Conservation (phyloP, 2,329 filamentous ascomycete species). For the Seiridium unicorne region DNA sequence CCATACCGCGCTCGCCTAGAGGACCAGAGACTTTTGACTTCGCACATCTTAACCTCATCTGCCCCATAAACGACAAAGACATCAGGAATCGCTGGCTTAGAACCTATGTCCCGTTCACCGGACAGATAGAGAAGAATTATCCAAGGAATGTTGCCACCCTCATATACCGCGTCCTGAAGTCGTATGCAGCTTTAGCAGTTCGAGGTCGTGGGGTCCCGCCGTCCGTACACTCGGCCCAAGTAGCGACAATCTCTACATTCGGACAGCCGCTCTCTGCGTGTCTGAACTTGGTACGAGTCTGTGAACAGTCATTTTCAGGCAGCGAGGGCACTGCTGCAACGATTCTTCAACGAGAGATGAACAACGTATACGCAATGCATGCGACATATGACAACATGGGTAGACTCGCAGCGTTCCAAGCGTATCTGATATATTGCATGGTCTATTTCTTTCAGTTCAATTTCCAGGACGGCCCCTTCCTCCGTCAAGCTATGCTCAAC, state of each 20-base stretch:
- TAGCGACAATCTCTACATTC: constrained; percentile 14
- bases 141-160: constrained; percentile 33
- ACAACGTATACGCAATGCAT: constrained; percentile 29
- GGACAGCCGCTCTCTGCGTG: constrained; percentile 37
- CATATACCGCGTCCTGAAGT: constrained; percentile 40
- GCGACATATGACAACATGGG: constrained; percentile 23
- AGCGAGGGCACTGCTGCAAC: constrained; percentile 28
- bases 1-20: background rate
- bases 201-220: constrained; percentile 37
- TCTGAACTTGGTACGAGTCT: constrained; percentile 38
- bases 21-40: constrained; percentile 28
- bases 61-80: constrained; percentile 43
- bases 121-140: constrained; percentile 41
- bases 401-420: constrained; percentile 46
- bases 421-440: constrained; percentile 52
- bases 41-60: constrained; percentile 33
- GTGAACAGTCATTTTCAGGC: constrained; percentile 31
- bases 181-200: constrained; percentile 36
- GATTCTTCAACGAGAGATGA: constrained; percentile 42
- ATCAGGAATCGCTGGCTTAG: constrained; percentile 50
- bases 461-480: constrained; percentile 15
- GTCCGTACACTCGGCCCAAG: constrained; percentile 42
- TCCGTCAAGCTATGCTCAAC: constrained; percentile 36
- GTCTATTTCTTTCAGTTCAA: constrained; percentile 37
- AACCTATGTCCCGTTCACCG: constrained; percentile 41